Conservation (phyloP, 2,329 filamentous ascomycete species). For the Talaromyces rugulosus region DNA sequence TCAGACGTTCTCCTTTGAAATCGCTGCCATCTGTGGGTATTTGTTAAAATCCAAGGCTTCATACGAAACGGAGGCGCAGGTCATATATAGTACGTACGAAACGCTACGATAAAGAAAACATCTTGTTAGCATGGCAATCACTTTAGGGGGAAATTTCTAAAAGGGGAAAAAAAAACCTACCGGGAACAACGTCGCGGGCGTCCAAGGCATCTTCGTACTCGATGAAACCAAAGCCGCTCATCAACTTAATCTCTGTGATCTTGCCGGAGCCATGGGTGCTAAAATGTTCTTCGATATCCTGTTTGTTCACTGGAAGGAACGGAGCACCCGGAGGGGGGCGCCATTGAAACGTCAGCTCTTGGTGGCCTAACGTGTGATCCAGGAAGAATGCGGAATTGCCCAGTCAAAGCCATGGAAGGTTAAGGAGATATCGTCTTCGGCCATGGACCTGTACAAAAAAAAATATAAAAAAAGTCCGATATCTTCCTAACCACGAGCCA, state of each 20-base stretch:
- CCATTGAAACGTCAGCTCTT: conserved; percentile 30
- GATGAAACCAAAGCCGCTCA: conserved; percentile 99
- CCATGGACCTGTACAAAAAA: conserved; percentile 7
- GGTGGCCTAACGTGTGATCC: conserved; percentile 21
- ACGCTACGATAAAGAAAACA: conserved; percentile 37
- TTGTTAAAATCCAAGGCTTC: background rate
- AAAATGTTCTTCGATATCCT: conserved; percentile 94
- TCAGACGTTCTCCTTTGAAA: conserved; percentile 96
- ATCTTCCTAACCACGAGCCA: conserved; percentile 3
- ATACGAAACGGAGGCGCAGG: background rate
- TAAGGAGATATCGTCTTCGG: conserved; percentile 8
- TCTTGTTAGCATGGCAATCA: conserved; percentile 17
- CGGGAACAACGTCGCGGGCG: conserved; percentile 95
- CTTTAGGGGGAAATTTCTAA: background rate
- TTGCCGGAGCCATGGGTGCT: conserved; percentile 92
- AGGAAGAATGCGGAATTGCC: conserved; percentile 19
- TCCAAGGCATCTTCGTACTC: conserved; percentile 99
- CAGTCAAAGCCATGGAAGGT: conserved; percentile 16
- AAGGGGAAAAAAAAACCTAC: conserved; percentile 52
- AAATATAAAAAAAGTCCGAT: background rate
- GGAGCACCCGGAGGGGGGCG: conserved; percentile 24
- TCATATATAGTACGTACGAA: conserved; percentile 46
- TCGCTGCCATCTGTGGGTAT: conserved; percentile 75
- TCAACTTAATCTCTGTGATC: conserved; percentile 98
- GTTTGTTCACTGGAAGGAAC: conserved; percentile 75